phyloP scores from a whole-genome alignment of 148 eudicot genomes.

The Tetragonia tetragonoides region DNA sequence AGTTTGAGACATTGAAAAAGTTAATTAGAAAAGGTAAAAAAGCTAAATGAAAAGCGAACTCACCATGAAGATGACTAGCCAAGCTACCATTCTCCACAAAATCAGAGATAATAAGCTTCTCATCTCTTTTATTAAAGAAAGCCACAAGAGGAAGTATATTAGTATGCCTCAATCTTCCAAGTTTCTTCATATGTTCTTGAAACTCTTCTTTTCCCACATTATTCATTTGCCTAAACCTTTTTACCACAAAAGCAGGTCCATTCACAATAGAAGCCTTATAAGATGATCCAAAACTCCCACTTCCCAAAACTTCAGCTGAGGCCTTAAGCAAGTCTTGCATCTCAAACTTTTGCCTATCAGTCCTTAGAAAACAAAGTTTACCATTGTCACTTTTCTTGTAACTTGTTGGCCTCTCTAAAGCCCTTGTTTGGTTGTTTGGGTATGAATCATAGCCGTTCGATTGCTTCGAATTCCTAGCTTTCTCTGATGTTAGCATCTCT shows the following conservation, averaged over 20 bases:
- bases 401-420: constrained; percentile 33
- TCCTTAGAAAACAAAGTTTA: constrained; percentile 49
- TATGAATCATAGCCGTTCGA: neutral
- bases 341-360: constrained; percentile 54
- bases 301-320: constrained; percentile 78
- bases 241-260: constrained; percentile 63
- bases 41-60: constrained; percentile 13
- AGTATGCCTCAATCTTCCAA: constrained; percentile 67
- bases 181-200: constrained; percentile 62
- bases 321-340: constrained; percentile 76
- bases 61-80: constrained; percentile 89
- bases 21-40: neutral
- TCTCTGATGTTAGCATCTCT: constrained; percentile 21
- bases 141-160: constrained; percentile 80
- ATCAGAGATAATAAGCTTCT: constrained; percentile 74
- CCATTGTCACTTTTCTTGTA: constrained; percentile 43
- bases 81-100: constrained; percentile 82
- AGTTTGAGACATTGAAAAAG: too few relatives aligned
- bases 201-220: constrained; percentile 71
- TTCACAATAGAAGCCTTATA: constrained; percentile 61
- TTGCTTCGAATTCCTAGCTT: constrained; percentile 16
- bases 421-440: constrained; percentile 14
- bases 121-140: constrained; percentile 73
- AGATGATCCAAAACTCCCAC: constrained; percentile 86
- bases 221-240: constrained; percentile 79